phyloP scores from a whole-genome alignment of 2,329 filamentous ascomycete genomes.

The Penicillium brasilianum region DNA sequence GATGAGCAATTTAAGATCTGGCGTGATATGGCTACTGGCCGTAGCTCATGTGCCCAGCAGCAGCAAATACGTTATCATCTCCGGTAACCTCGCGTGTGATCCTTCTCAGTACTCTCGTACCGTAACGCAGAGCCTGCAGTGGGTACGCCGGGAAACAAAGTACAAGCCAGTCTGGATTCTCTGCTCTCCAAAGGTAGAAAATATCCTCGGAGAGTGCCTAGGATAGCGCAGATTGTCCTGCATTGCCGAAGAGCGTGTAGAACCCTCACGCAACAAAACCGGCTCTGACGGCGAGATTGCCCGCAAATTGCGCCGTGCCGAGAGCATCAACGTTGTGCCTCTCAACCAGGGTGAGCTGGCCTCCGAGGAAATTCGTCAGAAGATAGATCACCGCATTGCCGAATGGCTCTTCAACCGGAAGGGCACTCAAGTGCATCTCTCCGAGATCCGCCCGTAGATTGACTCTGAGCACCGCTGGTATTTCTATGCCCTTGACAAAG shows the following conservation, averaged over 20 bases:
- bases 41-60: constrained; percentile 79
- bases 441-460: constrained; percentile 86
- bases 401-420: constrained; percentile 82
- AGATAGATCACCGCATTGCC: constrained; percentile 73
- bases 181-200: constrained; percentile 77
- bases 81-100: constrained; percentile 87
- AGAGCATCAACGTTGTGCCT: constrained; percentile 80
- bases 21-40: constrained; percentile 78
- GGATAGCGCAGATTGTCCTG: constrained; percentile 90
- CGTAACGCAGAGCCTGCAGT: constrained; percentile 74
- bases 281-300: constrained; percentile 69
- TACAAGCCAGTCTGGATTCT: constrained; percentile 89
- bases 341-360: constrained; percentile 68
- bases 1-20: constrained; percentile 88
- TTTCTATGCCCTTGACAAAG: constrained; percentile 75
- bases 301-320: constrained; percentile 78
- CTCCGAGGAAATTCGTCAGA: constrained; percentile 68
- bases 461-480: constrained; percentile 83
- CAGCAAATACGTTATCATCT: constrained; percentile 76
- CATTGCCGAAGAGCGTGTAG: constrained; percentile 84
- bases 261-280: constrained; percentile 70
- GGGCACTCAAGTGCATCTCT: constrained; percentile 86
- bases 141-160: constrained; percentile 70
- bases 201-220: constrained; percentile 77
- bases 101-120: constrained; percentile 74